phyloP scores from a whole-genome alignment of 352 stramenopile species.

The Globisporangium middletonii region DNA sequence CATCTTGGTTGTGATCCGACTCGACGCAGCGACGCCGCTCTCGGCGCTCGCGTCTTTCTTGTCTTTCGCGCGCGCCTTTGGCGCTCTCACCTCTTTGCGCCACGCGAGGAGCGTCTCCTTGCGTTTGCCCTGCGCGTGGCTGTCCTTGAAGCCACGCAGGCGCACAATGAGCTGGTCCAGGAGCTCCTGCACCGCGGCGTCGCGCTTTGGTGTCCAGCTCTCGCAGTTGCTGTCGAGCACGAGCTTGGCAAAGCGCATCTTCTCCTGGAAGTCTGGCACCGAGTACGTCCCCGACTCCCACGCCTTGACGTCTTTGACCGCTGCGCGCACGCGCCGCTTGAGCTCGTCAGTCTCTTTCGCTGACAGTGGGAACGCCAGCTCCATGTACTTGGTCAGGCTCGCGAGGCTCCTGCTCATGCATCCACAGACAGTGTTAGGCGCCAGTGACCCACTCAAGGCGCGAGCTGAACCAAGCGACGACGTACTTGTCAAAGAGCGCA shows the following conservation, averaged over 20 bases:
- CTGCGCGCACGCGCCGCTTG: constrained; percentile 6
- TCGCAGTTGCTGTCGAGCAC: constrained; percentile 13
- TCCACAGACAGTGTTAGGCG: no score
- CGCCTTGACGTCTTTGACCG: constrained; percentile 11
- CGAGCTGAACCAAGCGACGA: background rate
- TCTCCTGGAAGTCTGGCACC: constrained; percentile 14
- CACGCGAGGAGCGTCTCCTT: constrained; percentile 11
- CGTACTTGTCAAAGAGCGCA: constrained; percentile 13
- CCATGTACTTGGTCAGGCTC: constrained; percentile 14
- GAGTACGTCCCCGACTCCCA: constrained; percentile 8
- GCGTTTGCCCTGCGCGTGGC: constrained; percentile 11
- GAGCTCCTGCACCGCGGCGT: constrained; percentile 9
- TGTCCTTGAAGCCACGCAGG: constrained; percentile 13
- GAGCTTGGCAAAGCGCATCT: constrained; percentile 9
- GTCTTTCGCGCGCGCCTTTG: no score
- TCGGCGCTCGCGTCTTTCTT: background rate
- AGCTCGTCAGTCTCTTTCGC: constrained; percentile 13
- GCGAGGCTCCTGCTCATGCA: constrained; percentile 8
- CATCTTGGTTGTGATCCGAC: background rate
- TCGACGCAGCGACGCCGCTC: constrained; percentile 4
- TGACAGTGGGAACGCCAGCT: constrained; percentile 10
- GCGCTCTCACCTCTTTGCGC: constrained; percentile 10
- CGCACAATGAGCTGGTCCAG: constrained; percentile 7
- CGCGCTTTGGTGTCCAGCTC: constrained; percentile 7
- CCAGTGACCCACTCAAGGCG: no score